Base-by-base conservation (phyloP, 2,329 filamentous ascomycete genomes). In the Ascochyta lentis region DNA sequence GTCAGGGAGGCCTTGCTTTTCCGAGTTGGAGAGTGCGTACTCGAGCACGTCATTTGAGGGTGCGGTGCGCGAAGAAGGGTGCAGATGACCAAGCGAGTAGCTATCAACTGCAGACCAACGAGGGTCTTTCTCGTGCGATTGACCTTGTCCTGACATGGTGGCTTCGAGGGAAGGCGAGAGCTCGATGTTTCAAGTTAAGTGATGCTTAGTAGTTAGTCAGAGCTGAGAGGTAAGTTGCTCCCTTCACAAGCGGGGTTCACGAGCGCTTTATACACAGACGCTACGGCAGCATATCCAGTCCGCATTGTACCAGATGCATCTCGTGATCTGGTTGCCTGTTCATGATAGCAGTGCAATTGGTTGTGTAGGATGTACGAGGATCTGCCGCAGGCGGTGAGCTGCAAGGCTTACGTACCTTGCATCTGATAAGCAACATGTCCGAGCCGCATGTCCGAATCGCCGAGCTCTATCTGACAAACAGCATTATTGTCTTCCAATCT, bases 71-170 rank as follows among this genome's bases (percentile, higher is more conserved):
- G 61, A 39, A 7, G 60, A 44, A n/a, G 70, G 63, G 49, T 77
- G 70, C 13, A 78, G 67, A 46, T 77, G 73, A 0, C 64, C 54
- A 54, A 70, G 59, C 16, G 68, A 66, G 60, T 76, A 78, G 7
- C 59, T 44, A 56, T 79, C 76, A n/a, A 78, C 75, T 5, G 74
- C 74, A 5, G 68, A 68, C 76, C 77, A 78, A 60, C 73, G 71
- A 0, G 59, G 44, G 46, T 78, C 71, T 43, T 63, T 60, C 44
- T 76, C 71, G 34, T 64, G 49, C 23, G 59, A 52, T 48, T 63
- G 59, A 12, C 60, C 56, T 54, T 62, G 54, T 41, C 54, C 52
- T 53, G 63, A 59, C 60, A 64, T 65, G 1, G 16, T 59, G 44
- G 22, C n/a, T 41, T 3, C 9, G 3, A 22, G 16, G 27, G 12